Base-by-base conservation (phyloP, 2,329 filamentous ascomycete species). In the Alternaria triticimaculans region DNA sequence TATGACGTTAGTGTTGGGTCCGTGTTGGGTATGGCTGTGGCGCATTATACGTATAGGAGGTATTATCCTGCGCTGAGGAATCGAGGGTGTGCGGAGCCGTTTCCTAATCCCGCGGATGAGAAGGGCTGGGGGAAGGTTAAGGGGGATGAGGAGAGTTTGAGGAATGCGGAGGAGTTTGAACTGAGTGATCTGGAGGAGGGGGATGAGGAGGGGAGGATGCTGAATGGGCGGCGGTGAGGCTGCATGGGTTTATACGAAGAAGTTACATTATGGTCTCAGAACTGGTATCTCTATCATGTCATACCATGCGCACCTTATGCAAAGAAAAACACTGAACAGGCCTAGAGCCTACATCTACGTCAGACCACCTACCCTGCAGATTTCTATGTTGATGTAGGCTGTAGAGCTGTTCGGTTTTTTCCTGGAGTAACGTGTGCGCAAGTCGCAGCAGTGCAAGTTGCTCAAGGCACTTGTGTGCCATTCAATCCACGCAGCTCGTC, bases 1-100 rank as follows among this genome's bases (percentile, higher is more conserved):
- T 89, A 86, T 61, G 88, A 90, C 75, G 87, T 90, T 6, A 85
- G 85, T 4, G 80, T 80, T 7, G 88, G 88, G 0, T 85, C 83
- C 15, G 57, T 86, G 20, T 72, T 90, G 7, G 88, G 88, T 0
- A 80, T 88, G 28, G 59, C 79, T 2, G 80, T 89, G 4, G 84
- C 87, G 14, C 87, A 84, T 74, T 86, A 87, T 64, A 87, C 85
- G 8, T 90, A 89, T 74, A 80, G 87, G 58, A 80, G 88, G 54
- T 90, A 90, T 71, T 90, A 86, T 72, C 88, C 88, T 0, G 77
- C 83, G 5, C 71, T 89, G 58, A 77, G 82, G 48, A 83, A 81
- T n/a, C 69, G 70, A 14, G 74, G 76, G n/a, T 89, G 87, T 69
- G 83, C 85, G 41, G 81, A 81, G 20, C 85, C 87, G 14, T 87